Base-by-base conservation (phyloP, 768 basidiomycete species). In the Candolleomyces aberdarensis region DNA sequence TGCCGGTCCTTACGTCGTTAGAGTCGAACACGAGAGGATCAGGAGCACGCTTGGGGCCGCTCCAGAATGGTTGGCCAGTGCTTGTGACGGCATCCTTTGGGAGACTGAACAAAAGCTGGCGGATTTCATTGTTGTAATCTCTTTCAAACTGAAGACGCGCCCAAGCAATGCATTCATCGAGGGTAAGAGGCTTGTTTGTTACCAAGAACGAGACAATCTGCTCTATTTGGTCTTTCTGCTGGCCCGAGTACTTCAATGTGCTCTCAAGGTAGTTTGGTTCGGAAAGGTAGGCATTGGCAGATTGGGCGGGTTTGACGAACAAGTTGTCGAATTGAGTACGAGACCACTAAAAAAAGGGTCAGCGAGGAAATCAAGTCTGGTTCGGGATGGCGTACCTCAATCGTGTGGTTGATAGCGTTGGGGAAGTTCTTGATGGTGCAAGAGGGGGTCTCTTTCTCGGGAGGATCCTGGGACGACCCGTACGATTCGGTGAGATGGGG, bases 381-480 rank as follows among this genome's bases (percentile, higher is more conserved):
- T 9, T 22, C 44, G 17, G 22, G 5, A 44, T 19, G 36, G 71
- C 82, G 32, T 58, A 92, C 93, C 81, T 98, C 94, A 62, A 99
- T 99, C 7, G 95, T 97, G 76, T 99, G 97, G 65, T 93, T 89
- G 67, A 98, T 98, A 26, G 91, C 90, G 72, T 99, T 96, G 10
- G 97, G 97, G 84, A 98, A 99, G 76, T 93, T 98, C 80, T 98
- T 98, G 72, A 98, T 90, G 1, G 97, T 99, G 74, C 97, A 99
- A 26, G 92, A 92, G 22, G 97, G 92, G 1, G 95, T 88, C 70
- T 96, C 91, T 75, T 97, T 98, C 78, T 99, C 97, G 9, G 97
- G 97, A 49, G 97, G 97, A 72, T 99, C 97, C 75, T 98, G 97
- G 14, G 96, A 98, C 9, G 95, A 96, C 14, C 92, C 89, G 74